Percentiles rank a stretch among this genome's conserved stretches.
phyloP scores from a whole-genome alignment of 179 eudicot species.

The Carnegiea gigantea region DNA sequence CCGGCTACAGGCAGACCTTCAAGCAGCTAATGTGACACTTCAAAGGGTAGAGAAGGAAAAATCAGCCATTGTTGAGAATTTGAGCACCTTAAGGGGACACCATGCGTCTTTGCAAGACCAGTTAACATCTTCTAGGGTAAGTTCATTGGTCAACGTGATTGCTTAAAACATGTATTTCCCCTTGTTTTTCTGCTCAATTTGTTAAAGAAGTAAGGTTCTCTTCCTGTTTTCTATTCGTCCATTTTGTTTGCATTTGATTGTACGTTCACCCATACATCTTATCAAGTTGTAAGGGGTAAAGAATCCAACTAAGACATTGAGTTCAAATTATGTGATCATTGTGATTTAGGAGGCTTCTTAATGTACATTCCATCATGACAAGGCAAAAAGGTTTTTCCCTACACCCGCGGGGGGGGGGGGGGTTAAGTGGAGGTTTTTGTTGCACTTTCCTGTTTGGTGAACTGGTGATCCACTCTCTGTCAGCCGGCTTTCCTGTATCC shows the following conservation, averaged over 20 bases:
- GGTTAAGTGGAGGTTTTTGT: too few species aligned
- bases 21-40: slow-evolving; percentile 45
- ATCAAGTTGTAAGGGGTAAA: background rate
- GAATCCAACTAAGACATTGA: background rate
- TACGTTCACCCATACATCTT: background rate
- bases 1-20: slow-evolving; percentile 68
- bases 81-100: slow-evolving; percentile 60
- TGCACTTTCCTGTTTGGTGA: too few species aligned
- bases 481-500: background rate
- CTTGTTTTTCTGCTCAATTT: background rate
- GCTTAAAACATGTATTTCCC: background rate
- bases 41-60: slow-evolving; percentile 65
- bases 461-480: too few species aligned
- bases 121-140: slow-evolving; percentile 51
- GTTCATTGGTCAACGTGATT: background rate
- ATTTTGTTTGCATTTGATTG: slow-evolving; percentile 1
- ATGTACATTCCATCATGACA: too few species aligned
- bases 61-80: slow-evolving; percentile 53
- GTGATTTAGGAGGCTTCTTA: background rate
- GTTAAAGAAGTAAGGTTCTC: background rate
- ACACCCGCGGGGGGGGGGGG: too few species aligned
- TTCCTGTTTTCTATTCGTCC: background rate
- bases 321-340: too few species aligned
- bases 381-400: too few species aligned
- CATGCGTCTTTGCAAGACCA: slow-evolving; percentile 60